Evolutionary conservation across 139 green algal genomes (phyloP).

Genomic region (Micractinium conductrix): DNA sequence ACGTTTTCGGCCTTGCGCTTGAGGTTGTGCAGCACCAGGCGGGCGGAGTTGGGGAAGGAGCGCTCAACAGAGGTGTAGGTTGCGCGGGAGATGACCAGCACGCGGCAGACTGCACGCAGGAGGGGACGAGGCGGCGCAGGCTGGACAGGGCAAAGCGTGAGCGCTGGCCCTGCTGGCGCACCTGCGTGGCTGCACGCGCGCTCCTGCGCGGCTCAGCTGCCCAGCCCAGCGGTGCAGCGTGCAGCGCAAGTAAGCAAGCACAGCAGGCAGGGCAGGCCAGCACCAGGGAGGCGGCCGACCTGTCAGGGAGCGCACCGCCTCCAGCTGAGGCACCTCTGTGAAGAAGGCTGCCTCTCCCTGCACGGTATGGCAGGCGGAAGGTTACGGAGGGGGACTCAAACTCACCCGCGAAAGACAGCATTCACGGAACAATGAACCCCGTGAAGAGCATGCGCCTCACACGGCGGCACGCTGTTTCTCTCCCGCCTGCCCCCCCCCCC

Average conservation of each 20-base stretch:
- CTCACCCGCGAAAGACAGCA: too few species aligned
- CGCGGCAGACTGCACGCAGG: conserved; percentile 48
- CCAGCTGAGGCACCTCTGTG: conserved; percentile 51
- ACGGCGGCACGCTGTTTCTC: too few species aligned
- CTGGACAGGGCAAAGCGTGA: too few species aligned
- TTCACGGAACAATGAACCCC: too few species aligned
- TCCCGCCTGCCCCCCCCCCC: not conserved
- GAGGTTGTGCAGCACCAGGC: conserved; percentile 68
- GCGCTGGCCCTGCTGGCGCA: too few species aligned
- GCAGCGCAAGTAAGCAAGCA: too few species aligned
- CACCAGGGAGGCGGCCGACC: not conserved
- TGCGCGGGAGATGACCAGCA: conserved; percentile 58
- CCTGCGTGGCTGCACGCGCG: not conserved
- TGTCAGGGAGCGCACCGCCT: conserved; percentile 20
- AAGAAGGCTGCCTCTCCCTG: conserved; percentile 67
- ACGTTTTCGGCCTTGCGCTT: conserved; percentile 27
- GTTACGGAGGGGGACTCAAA: too few species aligned
- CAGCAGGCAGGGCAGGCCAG: too few species aligned
- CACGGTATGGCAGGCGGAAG: too few species aligned
- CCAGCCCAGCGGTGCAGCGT: not conserved
- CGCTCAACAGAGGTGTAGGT: conserved; percentile 55
- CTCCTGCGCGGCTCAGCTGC: not conserved
- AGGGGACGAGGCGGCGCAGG: too few species aligned
- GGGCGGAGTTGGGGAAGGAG: conserved; percentile 57
- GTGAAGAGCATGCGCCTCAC: too few species aligned